Evolutionary conservation across 495 filamentous ascomycete genomes (phyloP).

Genomic region (Pyrenula aspistea): DNA sequence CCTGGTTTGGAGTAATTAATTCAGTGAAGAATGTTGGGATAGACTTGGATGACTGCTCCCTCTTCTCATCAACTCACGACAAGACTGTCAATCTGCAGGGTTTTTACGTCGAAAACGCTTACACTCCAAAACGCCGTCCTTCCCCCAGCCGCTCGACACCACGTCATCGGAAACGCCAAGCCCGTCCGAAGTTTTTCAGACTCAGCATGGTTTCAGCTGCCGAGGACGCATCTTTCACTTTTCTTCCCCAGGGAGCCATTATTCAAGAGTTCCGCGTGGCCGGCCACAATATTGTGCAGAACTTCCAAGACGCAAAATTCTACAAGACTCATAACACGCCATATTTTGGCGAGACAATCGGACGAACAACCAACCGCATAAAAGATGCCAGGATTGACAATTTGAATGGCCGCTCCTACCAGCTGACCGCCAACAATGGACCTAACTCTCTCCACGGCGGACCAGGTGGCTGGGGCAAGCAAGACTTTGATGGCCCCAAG

Average conservation of each 20-base stretch:
- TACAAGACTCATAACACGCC: conserved; percentile 65
- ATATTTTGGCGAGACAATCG: conserved; percentile 88
- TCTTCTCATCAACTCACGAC: too few relatives aligned
- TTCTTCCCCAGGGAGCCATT: conserved; percentile 78
- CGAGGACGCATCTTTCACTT: conserved; percentile 35
- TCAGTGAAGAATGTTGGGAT: too few relatives aligned
- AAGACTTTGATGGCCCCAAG: conserved; percentile 64
- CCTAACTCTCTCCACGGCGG: conserved; percentile 79
- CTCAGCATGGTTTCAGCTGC: background rate
- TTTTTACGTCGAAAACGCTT: too few relatives aligned
- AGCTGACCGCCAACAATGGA: conserved; percentile 61
- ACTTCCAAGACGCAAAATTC: conserved; percentile 58
- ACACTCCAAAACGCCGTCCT: too few relatives aligned
- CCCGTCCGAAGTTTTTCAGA: too few relatives aligned
- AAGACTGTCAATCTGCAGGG: too few relatives aligned
- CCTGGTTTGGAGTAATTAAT: too few relatives aligned
- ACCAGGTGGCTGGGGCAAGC: conserved; percentile 70
- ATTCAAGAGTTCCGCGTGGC: conserved; percentile 72
- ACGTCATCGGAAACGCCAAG: too few relatives aligned
- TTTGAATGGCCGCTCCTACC: conserved; percentile 61
- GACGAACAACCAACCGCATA: conserved; percentile 82
- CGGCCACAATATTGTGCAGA: conserved; percentile 73
- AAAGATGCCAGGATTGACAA: conserved; percentile 54
- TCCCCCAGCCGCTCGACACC: too few relatives aligned
- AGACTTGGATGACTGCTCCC: too few relatives aligned